Conservation (phyloP, 2,329 filamentous ascomycete genomes). For the Laburnicola sp. region DNA sequence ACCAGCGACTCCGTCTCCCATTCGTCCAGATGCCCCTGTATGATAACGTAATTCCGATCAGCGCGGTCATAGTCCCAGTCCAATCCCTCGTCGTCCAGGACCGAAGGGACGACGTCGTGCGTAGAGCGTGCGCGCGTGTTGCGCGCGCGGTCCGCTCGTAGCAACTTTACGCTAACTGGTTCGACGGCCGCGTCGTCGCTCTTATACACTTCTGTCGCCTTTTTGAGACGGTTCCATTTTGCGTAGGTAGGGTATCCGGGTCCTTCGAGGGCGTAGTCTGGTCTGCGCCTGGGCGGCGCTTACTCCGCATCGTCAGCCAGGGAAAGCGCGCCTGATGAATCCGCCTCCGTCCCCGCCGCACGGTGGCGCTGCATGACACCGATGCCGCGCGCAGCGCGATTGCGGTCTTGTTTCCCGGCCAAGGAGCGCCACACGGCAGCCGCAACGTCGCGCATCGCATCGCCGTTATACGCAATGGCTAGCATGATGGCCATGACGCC, state of each 20-base stretch:
- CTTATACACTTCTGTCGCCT: background rate
- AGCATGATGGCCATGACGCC: conserved; percentile 30
- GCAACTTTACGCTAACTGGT: too few relatives aligned
- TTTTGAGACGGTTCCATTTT: background rate
- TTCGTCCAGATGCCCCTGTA: conserved; percentile 5
- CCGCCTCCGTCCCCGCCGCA: conserved; percentile 8
- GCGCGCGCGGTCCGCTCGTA: too few relatives aligned
- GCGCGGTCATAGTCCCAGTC: conserved; percentile 18
- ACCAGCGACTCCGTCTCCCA: conserved; percentile 1
- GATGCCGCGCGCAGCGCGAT: conserved; percentile 21
- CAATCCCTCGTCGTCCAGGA: conserved; percentile 11
- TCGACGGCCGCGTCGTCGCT: too few relatives aligned
- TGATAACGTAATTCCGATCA: conserved; percentile 14
- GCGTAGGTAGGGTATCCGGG: background rate
- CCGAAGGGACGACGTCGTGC: conserved; percentile 8
- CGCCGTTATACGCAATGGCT: conserved; percentile 36
- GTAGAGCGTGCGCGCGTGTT: too few relatives aligned
- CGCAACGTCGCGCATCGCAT: conserved; percentile 24
- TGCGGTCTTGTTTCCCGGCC: conserved; percentile 24
- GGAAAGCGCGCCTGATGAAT: conserved; percentile 15
- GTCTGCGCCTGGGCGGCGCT: conserved; percentile 13
- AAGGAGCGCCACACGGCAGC: conserved; percentile 17
- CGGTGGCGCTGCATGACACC: conserved; percentile 32
- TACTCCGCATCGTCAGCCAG: conserved; percentile 31
- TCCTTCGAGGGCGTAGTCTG: conserved; percentile 5